These are phyloP conservation scores for Colletotrichum sojae DNA, from an alignment of 2,329 filamentous ascomycete genomes.

Conservation along the genomic window DNA sequence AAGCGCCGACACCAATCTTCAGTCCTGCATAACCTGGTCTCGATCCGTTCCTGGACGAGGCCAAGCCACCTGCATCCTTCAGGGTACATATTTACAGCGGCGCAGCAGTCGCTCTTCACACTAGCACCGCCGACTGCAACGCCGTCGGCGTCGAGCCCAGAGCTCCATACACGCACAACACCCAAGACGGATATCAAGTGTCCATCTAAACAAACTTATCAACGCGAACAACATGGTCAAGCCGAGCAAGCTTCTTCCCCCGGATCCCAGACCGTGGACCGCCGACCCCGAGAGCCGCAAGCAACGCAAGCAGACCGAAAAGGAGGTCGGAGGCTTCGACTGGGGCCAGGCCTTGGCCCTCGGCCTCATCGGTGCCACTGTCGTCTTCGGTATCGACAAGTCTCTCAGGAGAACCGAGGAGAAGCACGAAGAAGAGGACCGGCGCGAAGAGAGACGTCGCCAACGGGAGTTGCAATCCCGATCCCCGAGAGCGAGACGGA, in stretches of 20 bases:
- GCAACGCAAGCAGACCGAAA: constrained; percentile 56
- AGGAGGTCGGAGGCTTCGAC: constrained; percentile 55
- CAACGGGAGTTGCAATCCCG: constrained; percentile 21
- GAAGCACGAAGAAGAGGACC: constrained; percentile 37
- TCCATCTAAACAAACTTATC: background rate
- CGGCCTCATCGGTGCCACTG: constrained; percentile 52
- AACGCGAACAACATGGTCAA: constrained; percentile 25
- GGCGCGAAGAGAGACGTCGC: constrained; percentile 31
- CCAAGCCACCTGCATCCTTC: constrained; percentile 24
- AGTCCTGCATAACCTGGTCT: constrained; percentile 2
- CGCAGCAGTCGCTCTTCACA: background rate
- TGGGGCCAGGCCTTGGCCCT: constrained; percentile 58
- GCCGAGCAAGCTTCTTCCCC: constrained; percentile 42
- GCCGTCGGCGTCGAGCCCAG: background rate
- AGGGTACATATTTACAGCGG: constrained; percentile 19
- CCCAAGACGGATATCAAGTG: background rate
- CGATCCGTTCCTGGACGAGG: constrained; percentile 7
- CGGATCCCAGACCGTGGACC: constrained; percentile 52
- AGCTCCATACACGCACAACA: background rate
- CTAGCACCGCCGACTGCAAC: background rate
- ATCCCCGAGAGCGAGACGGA: constrained; percentile 5
- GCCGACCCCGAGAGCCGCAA: constrained; percentile 55
- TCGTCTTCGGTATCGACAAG: constrained; percentile 58
- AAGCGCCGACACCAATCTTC: constrained; percentile 5
- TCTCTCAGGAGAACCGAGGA: constrained; percentile 50